Evolutionary conservation across 148 eudicot species (phyloP), one percentile per base, ranked within the genome.

Genomic region (Linanthus parryae): DNA sequence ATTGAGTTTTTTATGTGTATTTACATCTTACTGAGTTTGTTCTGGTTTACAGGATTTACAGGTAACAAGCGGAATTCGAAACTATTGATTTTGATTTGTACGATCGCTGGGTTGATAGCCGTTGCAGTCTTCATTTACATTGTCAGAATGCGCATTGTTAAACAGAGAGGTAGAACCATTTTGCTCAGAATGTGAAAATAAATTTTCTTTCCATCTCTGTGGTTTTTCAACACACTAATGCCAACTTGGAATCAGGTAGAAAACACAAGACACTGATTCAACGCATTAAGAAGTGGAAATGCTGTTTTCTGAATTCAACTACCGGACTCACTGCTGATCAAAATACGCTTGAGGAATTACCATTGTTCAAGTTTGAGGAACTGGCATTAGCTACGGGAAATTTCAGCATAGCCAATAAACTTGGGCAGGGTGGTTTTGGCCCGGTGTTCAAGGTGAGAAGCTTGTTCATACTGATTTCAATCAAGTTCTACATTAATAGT

Each of bases 351-450:
- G 49, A 68, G 35, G 81, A 79, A 17, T 41, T 72, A 10, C 66
- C 78, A 6, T 2, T 69, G 23, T 80, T 69, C 54, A 54, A 56
- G 16, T 62, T 72, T 23, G 69, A 64, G 49, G 16, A 49, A 24
- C 44, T 80, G 4, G 59, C 58, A 26, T 44, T 52, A 3, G 87
- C 87, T 22, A 77, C 87, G 3, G 46, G 63, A 11, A 50, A 71
- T 48, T 81, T 81, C 27, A 17, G 36, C 0, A 19, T 34, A 8
- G 15, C 8, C 2, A 77, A 65, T 33, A 67, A 70, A 52, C 69
- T 81, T 20, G 88, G 86, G 15, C 64, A 54, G 44, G 86, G 82
- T 48, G 86, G 82, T 40, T 80, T 76, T 33, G 86, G 86, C 20
- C 64, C 64, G 0, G 83, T 81, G 24, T 79, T 68, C 48, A 68